A percentile compares a stretch with the other conserved stretches of the same genome.
phyloP scores from a whole-genome alignment of 495 filamentous ascomycete genomes.

The Evansstolkia leycettana region DNA sequence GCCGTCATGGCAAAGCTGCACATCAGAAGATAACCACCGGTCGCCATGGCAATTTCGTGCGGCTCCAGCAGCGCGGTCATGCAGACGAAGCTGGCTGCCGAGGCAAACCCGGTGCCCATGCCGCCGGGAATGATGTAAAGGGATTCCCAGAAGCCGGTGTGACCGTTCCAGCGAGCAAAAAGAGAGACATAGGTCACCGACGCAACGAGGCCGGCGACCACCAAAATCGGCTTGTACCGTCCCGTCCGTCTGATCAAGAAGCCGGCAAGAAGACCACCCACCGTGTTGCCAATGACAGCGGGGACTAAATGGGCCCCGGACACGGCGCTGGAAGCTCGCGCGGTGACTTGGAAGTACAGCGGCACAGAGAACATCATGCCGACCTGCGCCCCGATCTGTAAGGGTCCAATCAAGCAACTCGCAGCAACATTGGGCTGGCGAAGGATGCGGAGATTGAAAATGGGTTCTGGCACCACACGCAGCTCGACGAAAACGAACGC shows the following conservation, averaged over 20 bases:
- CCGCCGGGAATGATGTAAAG: constrained; percentile 50
- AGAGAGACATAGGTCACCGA: constrained; percentile 41
- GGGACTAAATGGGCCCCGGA: constrained; percentile 53
- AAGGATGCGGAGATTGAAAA: constrained; percentile 48
- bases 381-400: constrained; percentile 47
- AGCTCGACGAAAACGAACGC: constrained; percentile 41
- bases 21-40: constrained; percentile 39
- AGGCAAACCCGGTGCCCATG: constrained; percentile 42
- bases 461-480: constrained; percentile 42
- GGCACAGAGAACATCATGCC: constrained; percentile 42
- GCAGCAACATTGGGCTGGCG: constrained; percentile 39
- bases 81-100: constrained; percentile 41
- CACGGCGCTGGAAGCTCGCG: constrained; percentile 36
- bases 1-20: constrained; percentile 38
- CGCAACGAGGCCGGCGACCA: constrained; percentile 37
- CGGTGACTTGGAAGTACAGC: constrained; percentile 58
- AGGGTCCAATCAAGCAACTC: constrained; percentile 38
- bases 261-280: constrained; percentile 50
- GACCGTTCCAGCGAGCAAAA: constrained; percentile 48
- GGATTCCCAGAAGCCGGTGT: constrained; percentile 47
- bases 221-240: constrained; percentile 42
- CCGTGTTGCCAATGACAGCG: constrained; percentile 50
- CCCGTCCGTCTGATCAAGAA: constrained; percentile 46
- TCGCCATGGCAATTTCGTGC: constrained; percentile 41
- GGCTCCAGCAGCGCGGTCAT: constrained; percentile 41